Evolutionary conservation across 1,139 yeast species (phyloP), one percentile per base, ranked within the genome.

Genomic region (Pneumocystis murina): DNA sequence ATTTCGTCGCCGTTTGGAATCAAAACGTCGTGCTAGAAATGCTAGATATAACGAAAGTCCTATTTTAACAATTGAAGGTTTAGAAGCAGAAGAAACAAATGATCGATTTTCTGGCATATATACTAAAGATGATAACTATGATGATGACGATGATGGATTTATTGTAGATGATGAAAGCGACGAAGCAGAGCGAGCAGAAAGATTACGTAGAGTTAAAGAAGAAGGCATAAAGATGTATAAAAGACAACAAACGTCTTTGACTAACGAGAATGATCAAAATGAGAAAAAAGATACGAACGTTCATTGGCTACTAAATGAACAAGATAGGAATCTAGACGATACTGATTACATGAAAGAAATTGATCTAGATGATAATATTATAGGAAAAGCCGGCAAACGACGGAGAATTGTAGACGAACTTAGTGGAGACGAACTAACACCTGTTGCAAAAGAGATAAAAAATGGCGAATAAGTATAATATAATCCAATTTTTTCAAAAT

Each of bases 21-120:
- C 69, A 83, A 87, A 75, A 76, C 82, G 72, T 82, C 85, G 74
- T 81, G 84, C 78, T 79, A 91, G 77, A 85, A 83, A 78, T 77
- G 82, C 69, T 82, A 80, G 68, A 73, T 81, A 82, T 66, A 84
- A 80, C 64, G 79, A 67, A 73, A 76, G 65, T 76, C 75, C 60
- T 35, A 67, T 69, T 3, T 70, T 70, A 63, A 65, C 66, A 28
- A 68, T 67, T 16, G 69, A 62, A 30, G 68, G 63, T 65, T 69
- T 48, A 61, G 60, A 54, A 20, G 62, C 60, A 33, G 75, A 69
- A 36, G 77, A 78, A 62, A 78, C 76, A 43, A 79, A 78, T 67
- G 82, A 79, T 62, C 79, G 76, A 78, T 77, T 64, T 80, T 77
- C 75, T 7, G 35, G 35, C 8, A 33, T 7, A 33, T 33, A 33